Percentiles rank a stretch among this genome's conserved stretches.
These are phyloP conservation scores for Macrolepiota fuliginosa DNA, from an alignment of 768 basidiomycete genomes.

Conservation along the genomic window DNA sequence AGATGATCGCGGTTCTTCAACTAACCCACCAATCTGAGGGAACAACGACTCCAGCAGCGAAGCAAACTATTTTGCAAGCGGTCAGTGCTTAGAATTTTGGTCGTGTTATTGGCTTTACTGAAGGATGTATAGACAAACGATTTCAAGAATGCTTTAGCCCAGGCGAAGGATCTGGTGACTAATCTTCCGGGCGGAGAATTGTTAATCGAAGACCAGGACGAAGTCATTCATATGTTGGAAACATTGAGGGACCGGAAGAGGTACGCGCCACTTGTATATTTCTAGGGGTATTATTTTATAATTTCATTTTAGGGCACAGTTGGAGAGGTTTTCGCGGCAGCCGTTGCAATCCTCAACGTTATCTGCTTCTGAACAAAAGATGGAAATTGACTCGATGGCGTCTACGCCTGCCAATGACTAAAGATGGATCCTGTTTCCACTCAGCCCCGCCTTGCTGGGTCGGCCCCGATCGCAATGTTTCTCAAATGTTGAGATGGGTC, in stretches of 20 bases:
- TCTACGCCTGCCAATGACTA: slow-evolving; percentile 57
- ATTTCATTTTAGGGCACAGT: slow-evolving; percentile 59
- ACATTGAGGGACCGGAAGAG: slow-evolving; percentile 59
- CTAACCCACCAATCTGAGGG: slow-evolving; percentile 59
- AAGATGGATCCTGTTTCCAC: not conserved
- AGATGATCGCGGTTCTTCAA: slow-evolving; percentile 59
- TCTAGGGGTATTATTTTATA: not conserved
- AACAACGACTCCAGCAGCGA: slow-evolving; percentile 51
- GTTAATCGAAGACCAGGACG: slow-evolving; percentile 63
- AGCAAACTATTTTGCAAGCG: slow-evolving; percentile 65
- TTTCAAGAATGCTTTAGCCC: slow-evolving; percentile 54
- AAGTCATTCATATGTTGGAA: slow-evolving; percentile 69
- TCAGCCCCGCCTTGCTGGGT: not conserved
- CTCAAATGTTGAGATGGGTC: not conserved
- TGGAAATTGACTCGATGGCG: slow-evolving; percentile 76
- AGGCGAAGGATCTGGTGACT: slow-evolving; percentile 58
- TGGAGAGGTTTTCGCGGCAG: slow-evolving; percentile 44
- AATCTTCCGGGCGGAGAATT: slow-evolving; percentile 74
- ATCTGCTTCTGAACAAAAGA: slow-evolving; percentile 32
- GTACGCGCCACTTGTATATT: slow-evolving; percentile 30
- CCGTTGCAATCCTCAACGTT: slow-evolving; percentile 29
- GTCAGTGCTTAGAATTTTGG: slow-evolving; percentile 33
- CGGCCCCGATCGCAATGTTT: not conserved
- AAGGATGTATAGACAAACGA: slow-evolving; percentile 65
- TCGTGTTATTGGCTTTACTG: slow-evolving; percentile 20